Evolutionary conservation across 371 early-diverging fungal genomes (phyloP).

Genomic region (Mortierella sp.): DNA sequence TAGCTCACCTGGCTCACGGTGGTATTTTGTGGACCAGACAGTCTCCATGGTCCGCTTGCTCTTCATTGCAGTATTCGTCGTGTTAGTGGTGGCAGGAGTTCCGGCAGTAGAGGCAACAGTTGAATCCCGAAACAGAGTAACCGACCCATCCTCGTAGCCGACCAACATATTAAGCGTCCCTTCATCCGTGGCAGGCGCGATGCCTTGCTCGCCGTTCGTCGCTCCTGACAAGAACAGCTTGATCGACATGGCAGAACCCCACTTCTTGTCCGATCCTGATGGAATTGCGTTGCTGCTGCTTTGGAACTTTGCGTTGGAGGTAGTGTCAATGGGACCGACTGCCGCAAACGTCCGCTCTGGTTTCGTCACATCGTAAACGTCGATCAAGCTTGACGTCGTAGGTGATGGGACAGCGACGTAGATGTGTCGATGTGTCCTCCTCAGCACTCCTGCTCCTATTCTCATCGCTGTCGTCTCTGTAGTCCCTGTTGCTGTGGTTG

Average conservation of each 20-base stretch:
- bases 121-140: conserved; percentile 30
- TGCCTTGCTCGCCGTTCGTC: background rate
- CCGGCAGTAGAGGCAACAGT: background rate
- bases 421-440: conserved; percentile 29
- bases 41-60: conserved; percentile 37
- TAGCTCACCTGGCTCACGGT: conserved; percentile 46
- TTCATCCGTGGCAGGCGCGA: background rate
- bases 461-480: background rate
- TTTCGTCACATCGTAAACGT: conserved; percentile 49
- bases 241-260: conserved; percentile 54
- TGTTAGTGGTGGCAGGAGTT: background rate
- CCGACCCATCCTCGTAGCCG: conserved; percentile 48
- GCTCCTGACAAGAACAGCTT: conserved; percentile 18
- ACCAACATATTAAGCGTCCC: conserved; percentile 29
- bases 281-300: background rate
- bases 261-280: conserved; percentile 23
- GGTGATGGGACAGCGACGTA: conserved; percentile 54
- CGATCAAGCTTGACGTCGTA: conserved; percentile 29
- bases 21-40: conserved; percentile 43
- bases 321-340: conserved; percentile 2
- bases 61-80: background rate
- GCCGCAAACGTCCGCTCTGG: conserved; percentile 47
- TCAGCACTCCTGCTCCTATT: conserved; percentile 7
- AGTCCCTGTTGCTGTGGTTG: background rate
- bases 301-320: background rate